Conservation (phyloP, 306 rosid species). For the Citrullus colocynthis region DNA sequence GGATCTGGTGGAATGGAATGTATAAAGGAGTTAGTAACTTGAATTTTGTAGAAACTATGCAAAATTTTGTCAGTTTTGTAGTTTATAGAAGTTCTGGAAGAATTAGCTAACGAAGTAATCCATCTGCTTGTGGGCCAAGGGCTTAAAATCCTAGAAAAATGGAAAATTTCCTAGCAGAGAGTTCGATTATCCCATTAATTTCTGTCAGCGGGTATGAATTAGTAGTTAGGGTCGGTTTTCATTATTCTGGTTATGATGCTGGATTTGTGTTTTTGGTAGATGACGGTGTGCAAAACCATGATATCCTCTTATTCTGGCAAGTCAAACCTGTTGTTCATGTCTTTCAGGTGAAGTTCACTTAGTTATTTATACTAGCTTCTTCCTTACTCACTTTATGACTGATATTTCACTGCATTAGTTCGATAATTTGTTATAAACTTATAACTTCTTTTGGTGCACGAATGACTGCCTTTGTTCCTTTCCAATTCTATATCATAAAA, state of each 20-base stretch:
- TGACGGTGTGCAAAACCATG: conserved; percentile 54
- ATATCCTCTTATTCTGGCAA: conserved; percentile 93
- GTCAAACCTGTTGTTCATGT: conserved; percentile 87
- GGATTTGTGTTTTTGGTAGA: conserved; percentile 27
- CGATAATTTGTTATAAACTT: too few relatives aligned
- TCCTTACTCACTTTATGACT: neutral
- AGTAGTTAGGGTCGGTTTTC: neutral
- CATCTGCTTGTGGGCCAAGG: neutral
- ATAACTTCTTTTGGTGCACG: neutral
- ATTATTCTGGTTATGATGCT: neutral
- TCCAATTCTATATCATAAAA: neutral
- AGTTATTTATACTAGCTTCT: neutral
- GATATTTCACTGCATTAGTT: neutral
- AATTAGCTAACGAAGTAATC: neutral
- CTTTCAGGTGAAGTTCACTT: conserved; percentile 57
- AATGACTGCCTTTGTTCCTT: neutral
- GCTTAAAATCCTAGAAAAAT: neutral
- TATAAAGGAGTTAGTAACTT: neutral
- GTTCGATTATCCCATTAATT: neutral
- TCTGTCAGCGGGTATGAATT: neutral
- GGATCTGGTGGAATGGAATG: neutral
- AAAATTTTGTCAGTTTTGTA: neutral
- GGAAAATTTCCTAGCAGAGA: neutral
- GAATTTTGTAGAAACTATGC: neutral
- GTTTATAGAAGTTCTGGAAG: neutral